phyloP scores from a whole-genome alignment of 192 early-diverging fungal species.

The Nowakowskiella sp. region DNA sequence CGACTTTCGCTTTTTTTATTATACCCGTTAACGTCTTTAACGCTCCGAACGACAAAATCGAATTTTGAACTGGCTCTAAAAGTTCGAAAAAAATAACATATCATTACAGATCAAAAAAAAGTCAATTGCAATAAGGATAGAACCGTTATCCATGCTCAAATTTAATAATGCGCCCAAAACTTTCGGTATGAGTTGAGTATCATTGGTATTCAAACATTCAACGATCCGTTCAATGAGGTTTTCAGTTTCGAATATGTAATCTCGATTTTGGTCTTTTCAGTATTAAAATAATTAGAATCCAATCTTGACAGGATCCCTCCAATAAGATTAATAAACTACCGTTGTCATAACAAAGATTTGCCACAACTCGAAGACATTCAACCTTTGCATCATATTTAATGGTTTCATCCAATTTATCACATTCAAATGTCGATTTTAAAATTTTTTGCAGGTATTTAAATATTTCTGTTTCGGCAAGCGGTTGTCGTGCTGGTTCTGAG shows the following conservation, averaged over 20 bases:
- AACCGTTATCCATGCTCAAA: slow-evolving; percentile 47
- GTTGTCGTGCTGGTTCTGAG: background rate
- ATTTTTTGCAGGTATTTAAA: background rate
- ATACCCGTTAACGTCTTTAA: slow-evolving; percentile 13
- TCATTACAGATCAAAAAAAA: background rate
- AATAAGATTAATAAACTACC: slow-evolving; percentile 16
- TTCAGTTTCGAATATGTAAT: slow-evolving; percentile 19
- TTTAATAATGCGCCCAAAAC: slow-evolving; percentile 36
- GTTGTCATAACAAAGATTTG: slow-evolving; percentile 45
- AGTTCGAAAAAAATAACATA: slow-evolving; percentile 11
- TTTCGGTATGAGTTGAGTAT: too few relatives aligned
- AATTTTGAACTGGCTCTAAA: slow-evolving; percentile 31
- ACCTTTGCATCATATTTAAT: slow-evolving; percentile 19
- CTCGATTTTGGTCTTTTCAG: slow-evolving; percentile 29
- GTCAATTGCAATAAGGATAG: background rate
- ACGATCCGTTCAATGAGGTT: slow-evolving; percentile 14
- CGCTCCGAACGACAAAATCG: slow-evolving; percentile 10
- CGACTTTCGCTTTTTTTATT: slow-evolving; percentile 13
- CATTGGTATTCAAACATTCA: slow-evolving; percentile 13
- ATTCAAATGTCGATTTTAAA: background rate
- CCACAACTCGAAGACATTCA: slow-evolving; percentile 32
- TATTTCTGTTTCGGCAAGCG: background rate
- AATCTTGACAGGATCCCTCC: background rate
- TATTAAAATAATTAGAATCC: slow-evolving; percentile 6
- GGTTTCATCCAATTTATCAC: background rate